Conservation (phyloP, 192 early-diverging fungal genomes). For the Linnemannia elongata region DNA sequence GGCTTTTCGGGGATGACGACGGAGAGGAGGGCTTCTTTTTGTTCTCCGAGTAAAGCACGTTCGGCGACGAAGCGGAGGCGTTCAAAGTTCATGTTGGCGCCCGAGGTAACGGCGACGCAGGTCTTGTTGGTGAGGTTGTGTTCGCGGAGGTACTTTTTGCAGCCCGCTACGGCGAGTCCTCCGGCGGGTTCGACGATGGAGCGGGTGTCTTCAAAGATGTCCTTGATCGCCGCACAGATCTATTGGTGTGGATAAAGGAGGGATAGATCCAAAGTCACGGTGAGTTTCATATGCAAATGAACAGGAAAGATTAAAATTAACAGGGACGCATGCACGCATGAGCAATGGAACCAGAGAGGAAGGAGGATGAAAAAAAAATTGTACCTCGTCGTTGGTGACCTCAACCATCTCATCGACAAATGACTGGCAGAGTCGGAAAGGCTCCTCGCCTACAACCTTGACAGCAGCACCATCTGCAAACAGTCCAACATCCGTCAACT, state of each 20-base stretch:
- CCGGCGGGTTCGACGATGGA: constrained; percentile 98
- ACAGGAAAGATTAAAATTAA: constrained; percentile 9
- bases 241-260: constrained; percentile 6
- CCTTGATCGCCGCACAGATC: constrained; percentile 94
- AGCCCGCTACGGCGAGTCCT: constrained; percentile 88
- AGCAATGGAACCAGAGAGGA: too few species aligned
- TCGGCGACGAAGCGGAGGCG: constrained; percentile 97
- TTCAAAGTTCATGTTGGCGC: constrained; percentile 99
- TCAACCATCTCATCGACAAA: constrained; percentile 93
- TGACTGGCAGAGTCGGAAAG: constrained; percentile 82
- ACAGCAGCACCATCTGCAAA: constrained; percentile 99
- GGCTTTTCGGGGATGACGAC: constrained; percentile 95
- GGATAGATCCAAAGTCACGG: background rate
- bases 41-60: constrained; percentile 94
- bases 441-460: constrained; percentile 89
- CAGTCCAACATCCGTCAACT: constrained; percentile 86
- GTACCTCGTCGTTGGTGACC: constrained; percentile 90
- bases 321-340: background rate
- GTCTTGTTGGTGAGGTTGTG: constrained; percentile 66
- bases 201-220: constrained; percentile 92
- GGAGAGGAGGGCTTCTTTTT: constrained; percentile 89
- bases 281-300: background rate
- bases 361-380: background rate
- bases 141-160: constrained; percentile 82
- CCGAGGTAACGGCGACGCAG: constrained; percentile 86